Conservation (phyloP, 306 rosid species). For the Parietaria judaica region DNA sequence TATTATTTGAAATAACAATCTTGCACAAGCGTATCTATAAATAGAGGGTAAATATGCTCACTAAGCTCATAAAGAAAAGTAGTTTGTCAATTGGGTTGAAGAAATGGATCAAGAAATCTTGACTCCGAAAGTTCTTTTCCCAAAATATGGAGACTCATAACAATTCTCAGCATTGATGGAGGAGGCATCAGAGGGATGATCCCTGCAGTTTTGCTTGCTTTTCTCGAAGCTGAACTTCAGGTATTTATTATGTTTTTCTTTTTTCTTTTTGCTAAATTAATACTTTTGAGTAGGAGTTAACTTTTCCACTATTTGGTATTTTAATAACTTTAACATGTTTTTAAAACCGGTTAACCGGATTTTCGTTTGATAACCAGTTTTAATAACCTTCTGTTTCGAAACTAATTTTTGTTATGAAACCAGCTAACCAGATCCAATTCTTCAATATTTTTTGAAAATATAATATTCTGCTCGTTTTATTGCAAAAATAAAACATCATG, state of each 20-base stretch:
- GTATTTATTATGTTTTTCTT: background rate
- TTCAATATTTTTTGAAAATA: too few relatives aligned
- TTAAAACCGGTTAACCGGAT: background rate
- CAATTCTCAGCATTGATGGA: conserved; percentile 30
- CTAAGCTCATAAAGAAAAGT: background rate
- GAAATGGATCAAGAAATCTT: conserved; percentile 1
- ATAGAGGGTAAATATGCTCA: background rate
- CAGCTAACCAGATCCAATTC: too few relatives aligned
- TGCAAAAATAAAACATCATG: too few relatives aligned
- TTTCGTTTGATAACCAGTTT: background rate
- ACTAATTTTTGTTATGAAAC: too few relatives aligned
- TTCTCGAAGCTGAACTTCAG: conserved; percentile 28
- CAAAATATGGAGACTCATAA: conserved; percentile 15
- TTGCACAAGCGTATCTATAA: too few relatives aligned
- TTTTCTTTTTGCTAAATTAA: too few relatives aligned
- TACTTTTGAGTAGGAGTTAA: too few relatives aligned
- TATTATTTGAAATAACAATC: too few relatives aligned
- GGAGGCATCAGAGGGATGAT: conserved; percentile 34
- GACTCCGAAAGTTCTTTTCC: background rate
- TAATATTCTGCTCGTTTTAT: too few relatives aligned
- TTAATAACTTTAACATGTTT: background rate
- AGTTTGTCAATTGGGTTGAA: background rate
- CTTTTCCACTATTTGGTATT: too few relatives aligned
- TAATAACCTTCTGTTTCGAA: too few relatives aligned
- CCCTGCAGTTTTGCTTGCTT: conserved; percentile 19